phyloP scores from a whole-genome alignment of 805 yeast genomes.

The Grigorovia transvaalensis region DNA sequence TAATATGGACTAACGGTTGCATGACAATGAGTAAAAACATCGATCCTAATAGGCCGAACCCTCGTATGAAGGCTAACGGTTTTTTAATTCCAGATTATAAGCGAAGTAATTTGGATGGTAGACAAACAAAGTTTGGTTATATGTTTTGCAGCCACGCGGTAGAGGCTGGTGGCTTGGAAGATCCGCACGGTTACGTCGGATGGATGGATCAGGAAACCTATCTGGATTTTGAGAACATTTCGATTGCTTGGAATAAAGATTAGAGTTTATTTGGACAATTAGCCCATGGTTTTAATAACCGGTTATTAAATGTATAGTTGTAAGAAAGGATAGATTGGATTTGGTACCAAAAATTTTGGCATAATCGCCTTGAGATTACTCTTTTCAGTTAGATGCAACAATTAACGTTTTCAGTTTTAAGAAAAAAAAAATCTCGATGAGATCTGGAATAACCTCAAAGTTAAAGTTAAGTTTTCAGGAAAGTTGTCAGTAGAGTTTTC shows the following conservation, averaged over 20 bases:
- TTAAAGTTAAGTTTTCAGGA: no score
- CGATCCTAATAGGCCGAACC: neutral
- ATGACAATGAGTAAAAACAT: neutral
- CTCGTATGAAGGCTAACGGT: neutral
- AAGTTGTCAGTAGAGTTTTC: no score
- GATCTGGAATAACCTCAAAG: no score
- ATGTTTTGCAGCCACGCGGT: neutral
- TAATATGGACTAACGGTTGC: conserved; percentile 1
- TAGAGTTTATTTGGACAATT: no score
- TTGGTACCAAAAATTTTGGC: no score
- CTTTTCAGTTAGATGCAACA: neutral
- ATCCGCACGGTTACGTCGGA: neutral
- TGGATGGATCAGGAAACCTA: neutral
- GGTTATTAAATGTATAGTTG: no score
- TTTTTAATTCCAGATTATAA: neutral
- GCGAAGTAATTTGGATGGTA: neutral
- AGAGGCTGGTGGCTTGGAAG: neutral
- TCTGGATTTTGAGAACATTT: neutral
- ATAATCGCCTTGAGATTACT: no score
- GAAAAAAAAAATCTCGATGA: neutral
- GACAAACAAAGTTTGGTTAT: neutral
- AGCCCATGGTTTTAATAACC: no score
- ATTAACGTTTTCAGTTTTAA: neutral
- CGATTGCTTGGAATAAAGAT: neutral
- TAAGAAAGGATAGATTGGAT: no score